phyloP scores from a whole-genome alignment of 495 filamentous ascomycete genomes.

The Friedmanniomyces endolithicus region DNA sequence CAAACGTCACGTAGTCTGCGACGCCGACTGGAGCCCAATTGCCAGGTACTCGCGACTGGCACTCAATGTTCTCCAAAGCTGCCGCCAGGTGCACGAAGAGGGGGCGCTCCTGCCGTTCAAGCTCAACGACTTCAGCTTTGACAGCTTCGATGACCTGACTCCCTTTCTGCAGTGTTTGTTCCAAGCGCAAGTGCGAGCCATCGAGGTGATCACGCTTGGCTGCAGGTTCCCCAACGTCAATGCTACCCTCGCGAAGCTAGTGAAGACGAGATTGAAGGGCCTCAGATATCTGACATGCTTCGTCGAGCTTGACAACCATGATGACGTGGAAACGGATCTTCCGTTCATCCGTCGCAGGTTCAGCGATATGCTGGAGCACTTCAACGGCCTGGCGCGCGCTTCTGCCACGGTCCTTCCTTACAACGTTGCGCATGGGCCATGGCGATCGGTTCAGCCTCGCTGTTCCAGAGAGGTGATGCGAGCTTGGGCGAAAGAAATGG shows the following conservation, averaged over 20 bases:
- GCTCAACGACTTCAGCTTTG: not conserved
- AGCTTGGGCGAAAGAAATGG: not conserved
- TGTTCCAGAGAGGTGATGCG: not conserved
- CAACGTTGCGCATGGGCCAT: not conserved
- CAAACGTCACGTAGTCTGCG: not conserved
- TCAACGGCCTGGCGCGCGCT: not conserved
- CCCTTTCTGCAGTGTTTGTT: not conserved
- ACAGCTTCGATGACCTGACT: not conserved
- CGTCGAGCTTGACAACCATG: not conserved
- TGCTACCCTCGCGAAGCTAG: not conserved
- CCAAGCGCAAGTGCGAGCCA: not conserved
- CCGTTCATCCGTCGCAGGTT: not conserved
- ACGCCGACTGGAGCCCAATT: too few relatives aligned
- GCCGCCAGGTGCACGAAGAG: conserved; percentile 5
- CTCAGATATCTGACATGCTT: not conserved
- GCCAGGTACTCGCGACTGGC: not conserved
- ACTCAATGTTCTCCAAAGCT: not conserved
- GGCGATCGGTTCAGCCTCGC: too few relatives aligned
- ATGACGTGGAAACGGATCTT: too few relatives aligned
- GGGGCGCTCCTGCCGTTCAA: conserved; percentile 4
- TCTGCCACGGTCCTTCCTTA: not conserved
- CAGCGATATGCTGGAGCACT: not conserved
- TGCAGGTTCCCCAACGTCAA: not conserved
- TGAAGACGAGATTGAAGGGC: not conserved
- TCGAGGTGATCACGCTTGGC: not conserved